These are phyloP conservation scores for Penicillium tannophilum DNA, from an alignment of 495 filamentous ascomycete species.

Conservation along the genomic window DNA sequence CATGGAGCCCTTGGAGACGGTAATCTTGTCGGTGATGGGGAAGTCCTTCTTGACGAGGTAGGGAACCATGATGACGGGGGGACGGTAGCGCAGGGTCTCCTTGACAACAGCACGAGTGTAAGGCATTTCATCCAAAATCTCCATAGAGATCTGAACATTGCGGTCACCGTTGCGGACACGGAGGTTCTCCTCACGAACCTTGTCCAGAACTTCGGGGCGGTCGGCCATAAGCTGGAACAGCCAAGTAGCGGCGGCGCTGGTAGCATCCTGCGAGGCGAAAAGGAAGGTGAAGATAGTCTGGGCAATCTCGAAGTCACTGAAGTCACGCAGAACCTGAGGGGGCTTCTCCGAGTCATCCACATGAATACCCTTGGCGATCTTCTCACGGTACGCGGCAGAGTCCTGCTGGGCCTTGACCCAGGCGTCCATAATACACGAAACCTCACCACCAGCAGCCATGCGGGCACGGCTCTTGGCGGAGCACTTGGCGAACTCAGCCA, in stretches of 20 bases:
- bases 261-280: slow-evolving; percentile 97
- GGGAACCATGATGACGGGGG: slow-evolving; percentile 97
- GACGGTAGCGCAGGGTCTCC: slow-evolving; percentile 92
- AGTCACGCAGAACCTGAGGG: slow-evolving; percentile 75
- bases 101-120: slow-evolving; percentile 94
- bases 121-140: slow-evolving; percentile 81
- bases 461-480: slow-evolving; percentile 89
- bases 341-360: slow-evolving; percentile 78
- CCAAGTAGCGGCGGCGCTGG: slow-evolving; percentile 90
- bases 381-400: slow-evolving; percentile 75
- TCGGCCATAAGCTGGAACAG: slow-evolving; percentile 94
- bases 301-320: slow-evolving; percentile 89
- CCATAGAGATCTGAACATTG: slow-evolving; percentile 70
- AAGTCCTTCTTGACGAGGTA: slow-evolving; percentile 95
- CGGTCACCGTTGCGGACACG: slow-evolving; percentile 75
- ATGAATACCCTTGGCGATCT: slow-evolving; percentile 65
- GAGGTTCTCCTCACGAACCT: slow-evolving; percentile 90
- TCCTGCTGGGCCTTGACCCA: slow-evolving; percentile 88
- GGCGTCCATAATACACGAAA: slow-evolving; percentile 90
- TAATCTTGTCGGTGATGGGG: slow-evolving; percentile 86
- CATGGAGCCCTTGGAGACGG: slow-evolving; percentile 92
- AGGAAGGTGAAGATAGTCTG: slow-evolving; percentile 97
- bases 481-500: slow-evolving; percentile 87
- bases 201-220: slow-evolving; percentile 85
- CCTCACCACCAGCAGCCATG: slow-evolving; percentile 86